These are phyloP conservation scores for Leccinum insolens DNA, from an alignment of 1,284 basidiomycete genomes.

Conservation along the genomic window DNA sequence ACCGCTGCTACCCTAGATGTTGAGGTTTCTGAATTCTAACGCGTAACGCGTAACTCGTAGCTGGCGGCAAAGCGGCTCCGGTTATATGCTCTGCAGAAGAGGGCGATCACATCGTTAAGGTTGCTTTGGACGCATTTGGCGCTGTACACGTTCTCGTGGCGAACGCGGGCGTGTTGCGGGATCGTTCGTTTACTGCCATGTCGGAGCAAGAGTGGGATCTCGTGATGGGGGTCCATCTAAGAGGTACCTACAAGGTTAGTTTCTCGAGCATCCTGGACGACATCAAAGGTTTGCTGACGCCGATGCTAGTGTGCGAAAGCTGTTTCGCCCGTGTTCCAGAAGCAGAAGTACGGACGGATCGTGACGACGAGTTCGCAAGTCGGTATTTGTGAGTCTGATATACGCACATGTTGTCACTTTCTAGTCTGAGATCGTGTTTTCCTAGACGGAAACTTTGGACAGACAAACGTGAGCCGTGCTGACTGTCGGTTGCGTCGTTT, in stretches of 20 bases:
- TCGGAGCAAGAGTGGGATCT: slow-evolving; percentile 94
- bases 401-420: not conserved
- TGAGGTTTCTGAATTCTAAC: not conserved
- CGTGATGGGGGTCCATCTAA: slow-evolving; percentile 88
- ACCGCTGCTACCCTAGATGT: not conserved
- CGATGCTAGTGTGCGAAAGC: slow-evolving; percentile 79
- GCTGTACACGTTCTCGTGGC: slow-evolving; percentile 88
- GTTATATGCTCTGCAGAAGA: slow-evolving; percentile 91
- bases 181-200: slow-evolving; percentile 91
- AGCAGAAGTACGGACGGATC: slow-evolving; percentile 97
- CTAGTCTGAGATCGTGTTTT: slow-evolving; percentile 8
- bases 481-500: not conserved
- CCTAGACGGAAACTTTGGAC: slow-evolving; percentile 92
- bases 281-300: slow-evolving; percentile 7
- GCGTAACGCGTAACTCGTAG: slow-evolving; percentile 38
- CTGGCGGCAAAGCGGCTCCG: slow-evolving; percentile 87
- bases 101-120: slow-evolving; percentile 88
- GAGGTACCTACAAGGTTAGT: slow-evolving; percentile 72
- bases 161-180: slow-evolving; percentile 93
- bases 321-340: slow-evolving; percentile 96
- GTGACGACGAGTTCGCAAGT: slow-evolving; percentile 93
- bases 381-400: slow-evolving; percentile 75
- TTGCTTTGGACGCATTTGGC: slow-evolving; percentile 88
- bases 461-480: slow-evolving; percentile 66
- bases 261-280: not conserved